Percentiles rank a stretch among this genome's conserved stretches.
Evolutionary conservation across 176 grass and related monocot species (phyloP).

Genomic region (Eremochloa ophiuroides): DNA sequence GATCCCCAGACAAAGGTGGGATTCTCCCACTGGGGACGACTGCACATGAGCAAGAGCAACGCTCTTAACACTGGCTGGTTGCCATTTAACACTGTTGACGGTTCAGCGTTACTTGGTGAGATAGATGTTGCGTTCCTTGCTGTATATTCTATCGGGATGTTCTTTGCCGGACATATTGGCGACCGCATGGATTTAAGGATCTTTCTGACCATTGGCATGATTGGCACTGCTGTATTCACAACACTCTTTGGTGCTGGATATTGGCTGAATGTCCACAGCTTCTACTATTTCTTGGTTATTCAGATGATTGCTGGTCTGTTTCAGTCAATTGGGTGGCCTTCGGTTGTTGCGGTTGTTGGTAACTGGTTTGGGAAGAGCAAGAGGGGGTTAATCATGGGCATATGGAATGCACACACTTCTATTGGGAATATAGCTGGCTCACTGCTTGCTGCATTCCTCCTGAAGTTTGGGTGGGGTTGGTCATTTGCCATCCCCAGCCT

Average conservation of each 20-base stretch:
- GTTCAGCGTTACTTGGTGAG: constrained; percentile 54
- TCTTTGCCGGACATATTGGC: constrained; percentile 75
- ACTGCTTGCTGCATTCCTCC: constrained; percentile 68
- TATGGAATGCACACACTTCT: constrained; percentile 89
- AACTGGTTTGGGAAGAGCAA: constrained; percentile 92
- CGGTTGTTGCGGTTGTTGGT: constrained; percentile 74
- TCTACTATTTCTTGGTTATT: constrained; percentile 68
- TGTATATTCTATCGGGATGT: constrained; percentile 77
- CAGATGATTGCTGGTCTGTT: constrained; percentile 82
- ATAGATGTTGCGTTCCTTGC: constrained; percentile 79
- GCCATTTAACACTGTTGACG: constrained; percentile 57
- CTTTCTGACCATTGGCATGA: constrained; percentile 76
- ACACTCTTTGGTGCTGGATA: constrained; percentile 71
- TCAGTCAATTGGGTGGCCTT: constrained; percentile 83
- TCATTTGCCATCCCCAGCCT: constrained; percentile 79
- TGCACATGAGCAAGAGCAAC: constrained; percentile 6
- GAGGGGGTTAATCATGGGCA: constrained; percentile 85
- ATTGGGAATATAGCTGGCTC: constrained; percentile 82
- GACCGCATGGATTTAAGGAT: constrained; percentile 76
- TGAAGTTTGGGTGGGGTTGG: constrained; percentile 84
- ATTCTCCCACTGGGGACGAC: constrained; percentile 31
- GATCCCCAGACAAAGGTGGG: constrained; percentile 59
- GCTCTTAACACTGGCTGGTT: constrained; percentile 44
- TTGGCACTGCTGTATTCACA: constrained; percentile 71
- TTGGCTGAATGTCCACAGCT: constrained; percentile 77